Conservation (phyloP, 23 red algal species). For the Cyanidiococcus yangmingshanensis region DNA sequence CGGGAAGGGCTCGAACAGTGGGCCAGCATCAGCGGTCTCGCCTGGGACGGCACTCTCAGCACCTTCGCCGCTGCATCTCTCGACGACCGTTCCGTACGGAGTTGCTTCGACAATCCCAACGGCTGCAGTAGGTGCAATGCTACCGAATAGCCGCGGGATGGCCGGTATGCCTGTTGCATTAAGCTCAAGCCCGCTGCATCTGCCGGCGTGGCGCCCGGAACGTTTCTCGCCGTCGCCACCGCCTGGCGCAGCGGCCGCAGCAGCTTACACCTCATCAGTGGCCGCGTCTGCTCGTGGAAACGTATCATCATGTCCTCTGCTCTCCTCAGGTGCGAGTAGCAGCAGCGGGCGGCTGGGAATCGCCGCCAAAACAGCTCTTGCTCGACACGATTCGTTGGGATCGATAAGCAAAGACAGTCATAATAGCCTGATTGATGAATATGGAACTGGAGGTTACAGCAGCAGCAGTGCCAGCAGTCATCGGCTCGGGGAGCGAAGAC, state of each 20-base stretch:
- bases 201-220: not conserved
- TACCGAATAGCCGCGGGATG: not conserved
- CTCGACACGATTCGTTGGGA: not conserved
- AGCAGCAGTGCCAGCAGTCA: slow-evolving; percentile 12
- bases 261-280: not conserved
- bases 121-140: not conserved
- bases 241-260: not conserved
- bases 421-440: not conserved
- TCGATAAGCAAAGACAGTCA: slow-evolving; percentile 17
- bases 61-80: not conserved
- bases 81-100: not conserved
- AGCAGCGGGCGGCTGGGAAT: not conserved
- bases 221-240: slow-evolving; percentile 4
- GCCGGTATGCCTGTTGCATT: not conserved
- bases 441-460: slow-evolving; percentile 4
- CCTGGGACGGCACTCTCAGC: not conserved
- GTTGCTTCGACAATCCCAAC: not conserved
- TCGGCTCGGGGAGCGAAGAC: not conserved
- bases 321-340: not conserved
- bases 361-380: not conserved
- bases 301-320: not conserved
- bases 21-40: not conserved
- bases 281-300: not conserved
- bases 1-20: not conserved
- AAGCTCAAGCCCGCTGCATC: not conserved